Evolutionary conservation across 2,329 filamentous ascomycete species (phyloP).

Genomic region (Endoconidiophora polonica): DNA sequence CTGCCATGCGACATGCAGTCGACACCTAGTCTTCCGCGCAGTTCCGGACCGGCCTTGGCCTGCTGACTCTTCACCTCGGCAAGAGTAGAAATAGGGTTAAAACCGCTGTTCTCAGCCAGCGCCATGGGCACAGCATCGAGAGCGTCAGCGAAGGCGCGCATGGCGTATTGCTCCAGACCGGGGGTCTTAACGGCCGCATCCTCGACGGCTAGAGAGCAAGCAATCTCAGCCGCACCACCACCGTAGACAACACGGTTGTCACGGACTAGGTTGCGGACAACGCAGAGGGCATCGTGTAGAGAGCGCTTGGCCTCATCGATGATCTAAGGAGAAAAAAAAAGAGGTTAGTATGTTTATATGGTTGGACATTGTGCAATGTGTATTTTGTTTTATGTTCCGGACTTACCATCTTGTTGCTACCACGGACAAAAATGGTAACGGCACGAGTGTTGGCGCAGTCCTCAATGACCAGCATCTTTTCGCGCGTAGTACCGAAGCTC

Average conservation of each 20-base stretch:
- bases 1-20: constrained; percentile 94
- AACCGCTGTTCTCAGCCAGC: constrained; percentile 87
- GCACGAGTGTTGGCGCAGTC: constrained; percentile 96
- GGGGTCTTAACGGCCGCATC: constrained; percentile 88
- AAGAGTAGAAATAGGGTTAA: constrained; percentile 89
- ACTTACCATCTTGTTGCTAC: constrained; percentile 96
- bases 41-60: constrained; percentile 48
- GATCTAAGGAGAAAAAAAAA: constrained; percentile 40
- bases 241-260: constrained; percentile 98
- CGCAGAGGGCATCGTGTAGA: constrained; percentile 90
- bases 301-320: constrained; percentile 98
- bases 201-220: constrained; percentile 90
- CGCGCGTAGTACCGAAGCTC: constrained; percentile 89
- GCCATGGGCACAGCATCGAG: constrained; percentile 90
- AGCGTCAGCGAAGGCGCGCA: constrained; percentile 93
- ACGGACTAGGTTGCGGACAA: constrained; percentile 86
- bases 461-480: constrained; percentile 99
- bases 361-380: not conserved
- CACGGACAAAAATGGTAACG: constrained; percentile 88
- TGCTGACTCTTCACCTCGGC: constrained; percentile 93
- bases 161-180: constrained; percentile 96
- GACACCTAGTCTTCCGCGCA: constrained; percentile 58
- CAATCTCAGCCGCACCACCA: constrained; percentile 90
- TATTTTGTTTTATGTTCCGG: not conserved
- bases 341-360: not conserved